phyloP scores from a whole-genome alignment of 371 early-diverging fungal species.

The Rhizomucor miehei region DNA sequence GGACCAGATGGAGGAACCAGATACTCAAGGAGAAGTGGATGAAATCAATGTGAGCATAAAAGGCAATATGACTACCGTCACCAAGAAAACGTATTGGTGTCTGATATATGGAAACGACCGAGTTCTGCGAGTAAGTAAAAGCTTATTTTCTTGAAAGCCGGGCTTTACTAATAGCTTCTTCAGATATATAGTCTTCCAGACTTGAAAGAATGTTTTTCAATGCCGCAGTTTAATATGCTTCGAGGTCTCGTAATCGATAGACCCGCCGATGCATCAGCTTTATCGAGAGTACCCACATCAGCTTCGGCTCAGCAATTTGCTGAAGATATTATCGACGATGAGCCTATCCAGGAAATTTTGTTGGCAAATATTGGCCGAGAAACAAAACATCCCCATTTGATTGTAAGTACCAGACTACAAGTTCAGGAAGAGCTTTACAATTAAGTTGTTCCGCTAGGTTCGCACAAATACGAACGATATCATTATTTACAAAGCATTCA shows the following conservation, averaged over 20 bases:
- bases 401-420: constrained; percentile 46
- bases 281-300: constrained; percentile 17
- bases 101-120: constrained; percentile 34
- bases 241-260: constrained; percentile 59
- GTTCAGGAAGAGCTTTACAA: neutral
- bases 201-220: constrained; percentile 62
- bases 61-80: constrained; percentile 24
- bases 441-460: constrained; percentile 32
- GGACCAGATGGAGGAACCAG: neutral
- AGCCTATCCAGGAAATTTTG: constrained; percentile 65
- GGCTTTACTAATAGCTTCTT: neutral
- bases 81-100: constrained; percentile 36
- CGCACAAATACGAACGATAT: constrained; percentile 71
- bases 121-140: constrained; percentile 14
- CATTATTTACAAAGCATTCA: constrained; percentile 69
- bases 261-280: neutral
- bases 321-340: constrained; percentile 29
- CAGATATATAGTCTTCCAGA: constrained; percentile 72
- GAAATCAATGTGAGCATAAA: constrained; percentile 41
- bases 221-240: constrained; percentile 65
- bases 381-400: constrained; percentile 62
- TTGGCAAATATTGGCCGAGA: constrained; percentile 65
- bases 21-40: constrained; percentile 21
- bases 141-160: neutral
- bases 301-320: neutral